Conservation (phyloP, 1,284 basidiomycete species). For the Fistulinella cinereoalba region DNA sequence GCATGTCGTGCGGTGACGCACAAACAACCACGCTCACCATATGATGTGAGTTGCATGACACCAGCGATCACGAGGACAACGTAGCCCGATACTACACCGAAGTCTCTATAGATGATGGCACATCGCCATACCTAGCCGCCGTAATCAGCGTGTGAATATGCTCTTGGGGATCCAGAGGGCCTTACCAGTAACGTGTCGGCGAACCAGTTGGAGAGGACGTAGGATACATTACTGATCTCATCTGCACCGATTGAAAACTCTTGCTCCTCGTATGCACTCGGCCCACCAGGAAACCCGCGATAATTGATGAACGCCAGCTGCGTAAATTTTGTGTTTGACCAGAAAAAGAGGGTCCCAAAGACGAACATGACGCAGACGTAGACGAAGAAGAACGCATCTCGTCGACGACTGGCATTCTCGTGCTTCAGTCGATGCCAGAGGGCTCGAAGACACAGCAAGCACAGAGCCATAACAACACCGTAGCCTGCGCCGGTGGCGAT, state of each 20-base stretch:
- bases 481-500: conserved; percentile 28
- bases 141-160: neutral
- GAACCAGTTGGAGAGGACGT: conserved; percentile 30
- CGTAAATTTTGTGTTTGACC: conserved; percentile 28
- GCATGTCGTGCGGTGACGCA: neutral
- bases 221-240: conserved; percentile 25
- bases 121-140: conserved; percentile 34
- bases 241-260: conserved; percentile 25
- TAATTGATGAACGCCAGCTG: conserved; percentile 35
- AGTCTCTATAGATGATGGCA: conserved; percentile 28
- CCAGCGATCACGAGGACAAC: conserved; percentile 17
- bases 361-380: conserved; percentile 29
- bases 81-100: conserved; percentile 8
- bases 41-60: conserved; percentile 29
- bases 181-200: conserved; percentile 32
- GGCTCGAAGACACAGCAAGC: conserved; percentile 21
- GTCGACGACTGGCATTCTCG: conserved; percentile 6
- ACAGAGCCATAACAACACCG: conserved; percentile 27
- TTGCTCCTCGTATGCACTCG: conserved; percentile 18
- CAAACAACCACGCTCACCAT: conserved; percentile 13
- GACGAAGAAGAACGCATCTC: conserved; percentile 22
- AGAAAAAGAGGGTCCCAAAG: conserved; percentile 31
- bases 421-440: conserved; percentile 20
- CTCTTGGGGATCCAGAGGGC: neutral
- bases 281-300: conserved; percentile 33